Percentiles rank a stretch among this genome's conserved stretches.
These are phyloP conservation scores for Isoetes taiwanensis DNA, from an alignment of 75 land plant species.

Conservation along the genomic window DNA sequence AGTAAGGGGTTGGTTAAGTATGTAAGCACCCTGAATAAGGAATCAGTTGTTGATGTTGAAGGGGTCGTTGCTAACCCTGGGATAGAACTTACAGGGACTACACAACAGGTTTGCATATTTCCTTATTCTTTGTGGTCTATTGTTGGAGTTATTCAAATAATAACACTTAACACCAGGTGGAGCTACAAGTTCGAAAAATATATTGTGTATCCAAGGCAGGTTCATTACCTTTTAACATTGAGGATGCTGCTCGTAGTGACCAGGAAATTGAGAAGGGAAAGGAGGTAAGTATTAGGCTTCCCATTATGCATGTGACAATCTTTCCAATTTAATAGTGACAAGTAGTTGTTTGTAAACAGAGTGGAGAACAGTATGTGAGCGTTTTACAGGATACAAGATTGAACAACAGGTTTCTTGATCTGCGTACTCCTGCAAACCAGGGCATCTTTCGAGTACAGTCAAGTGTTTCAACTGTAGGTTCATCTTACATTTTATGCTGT, in stretches of 20 bases:
- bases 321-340: no score
- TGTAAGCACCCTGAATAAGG: constrained; percentile 44
- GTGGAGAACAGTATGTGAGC: constrained; percentile 54
- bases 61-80: constrained; percentile 55
- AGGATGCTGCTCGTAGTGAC: constrained; percentile 91
- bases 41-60: constrained; percentile 63
- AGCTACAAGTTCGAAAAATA: constrained; percentile 52
- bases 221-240: constrained; percentile 62
- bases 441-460: constrained; percentile 64
- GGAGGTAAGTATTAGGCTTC: constrained; percentile 35
- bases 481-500: not conserved
- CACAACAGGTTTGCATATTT: constrained; percentile 97
- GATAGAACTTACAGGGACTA: constrained; percentile 46
- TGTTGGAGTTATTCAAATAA: not conserved
- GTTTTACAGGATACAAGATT: constrained; percentile 79
- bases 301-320: no score
- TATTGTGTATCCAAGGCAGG: constrained; percentile 53
- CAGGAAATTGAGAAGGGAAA: constrained; percentile 55
- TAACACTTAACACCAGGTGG: constrained; percentile 42
- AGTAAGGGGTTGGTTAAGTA: constrained; percentile 66
- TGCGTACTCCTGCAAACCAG: constrained; percentile 86
- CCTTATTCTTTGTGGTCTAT: no score
- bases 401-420: constrained; percentile 67
- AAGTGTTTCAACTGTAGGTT: constrained; percentile 48
- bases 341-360: constrained; percentile 29